Evolutionary conservation across 371 early-diverging fungal genomes (phyloP), one percentile per base, ranked within the genome.

Genomic region (Zancudomyces culisetae): DNA sequence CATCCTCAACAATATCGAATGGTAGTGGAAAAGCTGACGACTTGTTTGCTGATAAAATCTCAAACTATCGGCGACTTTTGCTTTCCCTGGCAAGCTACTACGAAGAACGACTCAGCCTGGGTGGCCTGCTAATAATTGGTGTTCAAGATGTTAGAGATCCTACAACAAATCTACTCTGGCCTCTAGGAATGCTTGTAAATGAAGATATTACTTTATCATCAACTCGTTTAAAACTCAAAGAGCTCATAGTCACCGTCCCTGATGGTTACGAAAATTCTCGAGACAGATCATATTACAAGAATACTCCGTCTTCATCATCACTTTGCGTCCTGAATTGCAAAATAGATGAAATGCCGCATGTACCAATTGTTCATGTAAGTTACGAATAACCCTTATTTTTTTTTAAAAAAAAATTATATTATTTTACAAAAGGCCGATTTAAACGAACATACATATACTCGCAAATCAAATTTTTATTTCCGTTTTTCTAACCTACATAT

Each of bases 191-290:
- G 76, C 71, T 87, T 1, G 69, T 87, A 0, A 57, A 78, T 47
- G 85, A 86, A 58, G 86, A 87, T 53, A 71, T 87, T 22, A 72
- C 70, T 0, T 64, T 84, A 12, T 73, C 75, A 21, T 54, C 62
- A 23, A 68, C 69, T 8, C 59, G 60, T 21, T 58, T 88, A 21
- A 70, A 73, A 23, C 70, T 90, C 19, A 86, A 85, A 52, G 90
- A 90, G 49, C 69, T 80, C 72, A 80, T 88, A 0, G 77, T 84
- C 1, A 78, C 79, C 15, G 86, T 90, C 0, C 86, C 87, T 18
- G 79, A 83, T 43, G 88, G 90, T 8, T 80, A 81, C 53, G 74
- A 79, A 1, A 48, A 27, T n/a, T 6, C 24, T 13, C 15, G 28
- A 48, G 48, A n/a, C n/a, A n/a, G n/a, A n/a, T n/a, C n/a, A n/a